phyloP scores from a whole-genome alignment of 2,329 filamentous ascomycete genomes.

The Trichoderma harzianum region DNA sequence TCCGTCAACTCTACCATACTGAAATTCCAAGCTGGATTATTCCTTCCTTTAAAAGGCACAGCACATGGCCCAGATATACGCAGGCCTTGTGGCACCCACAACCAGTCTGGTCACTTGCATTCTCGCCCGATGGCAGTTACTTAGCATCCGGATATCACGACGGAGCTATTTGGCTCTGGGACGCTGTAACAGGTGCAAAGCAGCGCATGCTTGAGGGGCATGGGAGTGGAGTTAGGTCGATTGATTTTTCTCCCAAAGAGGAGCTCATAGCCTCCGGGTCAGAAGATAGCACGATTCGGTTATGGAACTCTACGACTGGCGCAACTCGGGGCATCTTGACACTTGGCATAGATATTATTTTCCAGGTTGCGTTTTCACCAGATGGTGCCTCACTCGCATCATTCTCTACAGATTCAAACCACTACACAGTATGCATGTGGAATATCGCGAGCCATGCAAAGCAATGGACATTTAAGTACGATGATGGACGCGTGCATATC shows the following conservation, averaged over 20 bases:
- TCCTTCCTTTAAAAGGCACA: not conserved
- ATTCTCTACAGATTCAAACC: too few species aligned
- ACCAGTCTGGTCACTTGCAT: rapidly evolving
- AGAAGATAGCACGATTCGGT: not conserved
- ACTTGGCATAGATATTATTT: not conserved
- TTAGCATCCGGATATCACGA: not conserved
- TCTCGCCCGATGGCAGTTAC: not conserved
- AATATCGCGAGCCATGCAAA: not conserved
- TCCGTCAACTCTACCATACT: not conserved
- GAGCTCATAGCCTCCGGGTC: not conserved
- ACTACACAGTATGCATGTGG: not conserved
- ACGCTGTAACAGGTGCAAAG: not conserved
- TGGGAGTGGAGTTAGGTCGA: rapidly evolving
- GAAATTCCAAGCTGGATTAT: not conserved
- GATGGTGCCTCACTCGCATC: not conserved
- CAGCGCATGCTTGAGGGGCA: not conserved
- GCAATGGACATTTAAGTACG: too few species aligned
- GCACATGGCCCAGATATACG: not conserved
- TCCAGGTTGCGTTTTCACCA: not conserved
- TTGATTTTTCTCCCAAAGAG: not conserved
- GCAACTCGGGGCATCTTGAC: not conserved
- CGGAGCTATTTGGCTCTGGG: not conserved
- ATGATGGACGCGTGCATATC: rapidly evolving
- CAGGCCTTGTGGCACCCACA: not conserved
- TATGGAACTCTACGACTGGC: not conserved